Evolutionary conservation across 306 rosid species (phyloP), one percentile per base, ranked within the genome.

Genomic region (Canavalia ensiformis): DNA sequence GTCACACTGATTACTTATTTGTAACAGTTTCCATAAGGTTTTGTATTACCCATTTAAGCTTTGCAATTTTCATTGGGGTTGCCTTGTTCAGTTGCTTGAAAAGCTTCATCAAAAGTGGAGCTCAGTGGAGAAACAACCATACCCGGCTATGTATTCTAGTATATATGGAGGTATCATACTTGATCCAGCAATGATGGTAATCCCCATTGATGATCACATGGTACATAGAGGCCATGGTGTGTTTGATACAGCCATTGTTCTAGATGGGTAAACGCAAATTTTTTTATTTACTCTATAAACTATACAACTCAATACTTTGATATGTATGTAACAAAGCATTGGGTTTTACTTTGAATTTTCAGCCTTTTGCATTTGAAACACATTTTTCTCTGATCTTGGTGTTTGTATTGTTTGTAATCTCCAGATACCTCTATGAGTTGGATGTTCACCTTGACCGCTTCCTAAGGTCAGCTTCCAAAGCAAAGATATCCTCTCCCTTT

Each of bases 101-200:
- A 95, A 91, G 83, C 95, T 95, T 72, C 89, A 93, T 1, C 83
- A 93, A 77, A 93, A 75, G 59, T 86, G 99, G 97, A 87, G 86
- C 81, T 77, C 82, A 64, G 92, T 85, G 79, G 87, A 88, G 80
- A 88, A 87, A 59, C 84, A 84, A 86, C 91, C 94, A 74, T 93
- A 89, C 79, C 94, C 96, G 5, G 97, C 96, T 34, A 93, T 93
- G 97, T 93, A 88, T 76, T 93, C 96, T 64, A 93, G 99, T 83
- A 37, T 87, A 76, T 91, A 83, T 85, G 99, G 97, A 68, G 99
- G 99, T 66, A 93, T 95, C 75, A 85, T 85, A 79, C 94, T 91
- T 72, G 99, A 93, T 85, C 99, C 98, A 30, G 91, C 92, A 57
- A n/a, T 89, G 92, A 89, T 89, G 92, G 88, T 82, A 34, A 82